Conservation (phyloP, 768 basidiomycete genomes). For the Rhizopogon vinicolor region DNA sequence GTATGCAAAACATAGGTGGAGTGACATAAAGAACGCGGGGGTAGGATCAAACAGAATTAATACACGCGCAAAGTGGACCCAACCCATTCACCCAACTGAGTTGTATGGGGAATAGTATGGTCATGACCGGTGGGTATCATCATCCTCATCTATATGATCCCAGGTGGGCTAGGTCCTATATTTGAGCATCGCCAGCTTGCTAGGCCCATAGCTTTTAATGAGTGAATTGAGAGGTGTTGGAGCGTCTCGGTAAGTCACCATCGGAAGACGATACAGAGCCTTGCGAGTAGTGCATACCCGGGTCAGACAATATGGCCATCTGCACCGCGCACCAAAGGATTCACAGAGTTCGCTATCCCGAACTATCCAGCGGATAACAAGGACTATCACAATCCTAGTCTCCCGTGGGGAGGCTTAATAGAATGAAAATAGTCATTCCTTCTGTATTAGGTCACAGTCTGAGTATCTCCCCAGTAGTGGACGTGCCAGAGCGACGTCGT, state of each 20-base stretch:
- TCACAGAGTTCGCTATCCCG: constrained; percentile 16
- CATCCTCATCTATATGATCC: neutral
- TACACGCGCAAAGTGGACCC: no score
- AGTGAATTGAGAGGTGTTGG: constrained; percentile 12
- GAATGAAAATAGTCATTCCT: no score
- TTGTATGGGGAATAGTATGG: no score
- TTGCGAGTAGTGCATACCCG: constrained; percentile 15
- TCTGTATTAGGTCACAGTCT: constrained; percentile 6
- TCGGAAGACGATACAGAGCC: constrained; percentile 20
- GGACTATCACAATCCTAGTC: constrained; percentile 1
- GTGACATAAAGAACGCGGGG: neutral
- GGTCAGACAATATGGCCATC: constrained; percentile 29
- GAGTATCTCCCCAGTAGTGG: constrained; percentile 10
- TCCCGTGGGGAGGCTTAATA: no score
- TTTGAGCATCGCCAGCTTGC: constrained; percentile 12
- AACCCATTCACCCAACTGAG: neutral
- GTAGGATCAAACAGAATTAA: no score
- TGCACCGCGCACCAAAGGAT: constrained; percentile 6
- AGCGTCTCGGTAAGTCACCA: constrained; percentile 1
- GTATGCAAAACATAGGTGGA: no score
- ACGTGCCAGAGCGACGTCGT: constrained; percentile 7
- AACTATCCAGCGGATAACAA: constrained; percentile 10
- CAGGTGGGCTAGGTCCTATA: constrained; percentile 17
- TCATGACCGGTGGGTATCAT: no score
- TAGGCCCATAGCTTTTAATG: no score